Base-by-base conservation (phyloP, 371 early-diverging fungal species). In the Sporodiniella umbellata region DNA sequence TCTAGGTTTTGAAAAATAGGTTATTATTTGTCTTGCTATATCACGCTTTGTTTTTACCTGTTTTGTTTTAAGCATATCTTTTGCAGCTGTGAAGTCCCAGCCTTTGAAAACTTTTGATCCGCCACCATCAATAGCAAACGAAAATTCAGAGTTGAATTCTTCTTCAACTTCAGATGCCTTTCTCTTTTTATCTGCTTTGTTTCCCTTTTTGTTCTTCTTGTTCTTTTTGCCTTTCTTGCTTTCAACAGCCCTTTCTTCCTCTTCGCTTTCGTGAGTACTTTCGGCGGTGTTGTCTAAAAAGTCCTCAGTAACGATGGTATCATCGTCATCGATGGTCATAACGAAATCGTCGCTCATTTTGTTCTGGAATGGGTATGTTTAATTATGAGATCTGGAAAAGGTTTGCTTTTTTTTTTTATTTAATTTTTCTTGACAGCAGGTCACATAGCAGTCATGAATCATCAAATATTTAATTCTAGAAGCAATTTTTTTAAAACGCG, bases 71-170 rank as follows among this genome's bases (percentile, higher is more conserved):
- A 92, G 68, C 54, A 85, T 84, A 11, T 80, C 85, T 45, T 87
- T 80, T 35, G 93, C 94, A 38, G 82, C 79, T 4, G 84, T 80
- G 53, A 96, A 93, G 55, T 94, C 94, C 85, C 92, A 88, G 8
- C 83, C 76, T 14, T 70, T 68, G n/a, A 69, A 69, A 18, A 70
- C 65, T 14, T 43, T 45, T 8, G 35, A 19, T 40, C 72, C 68
- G 42, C 86, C 86, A 40, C 84, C 82, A 38, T 89, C 89, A 31
- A 84, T 65, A 45, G 88, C 87, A 52, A 95, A 89, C 1, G 83
- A 77, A 47, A 94, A 94, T 42, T 71, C 79, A 6, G 81, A 68
- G 62, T 89, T 81, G 42, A 90, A 65, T 4, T 68, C 77, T 18
- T 55, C 58, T 33, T 67, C 68, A 4, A 64, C 60, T 7, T 62